A percentile compares a stretch with the other conserved stretches of the same genome.
These are phyloP conservation scores for Podospora pseudoanserina DNA, from an alignment of 495 filamentous ascomycete species.

Conservation along the genomic window DNA sequence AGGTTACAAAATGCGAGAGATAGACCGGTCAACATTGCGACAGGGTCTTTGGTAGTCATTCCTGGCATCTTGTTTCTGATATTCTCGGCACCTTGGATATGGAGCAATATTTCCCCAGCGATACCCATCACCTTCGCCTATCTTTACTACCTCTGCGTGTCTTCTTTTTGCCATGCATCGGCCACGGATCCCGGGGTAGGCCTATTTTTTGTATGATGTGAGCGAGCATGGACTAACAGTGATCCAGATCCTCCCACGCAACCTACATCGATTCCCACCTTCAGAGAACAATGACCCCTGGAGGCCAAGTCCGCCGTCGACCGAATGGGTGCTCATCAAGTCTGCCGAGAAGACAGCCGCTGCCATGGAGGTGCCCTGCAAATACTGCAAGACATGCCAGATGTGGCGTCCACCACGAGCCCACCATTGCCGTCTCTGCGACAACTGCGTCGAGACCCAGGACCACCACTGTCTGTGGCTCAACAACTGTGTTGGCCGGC, in stretches of 20 bases:
- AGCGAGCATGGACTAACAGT: constrained; percentile 19
- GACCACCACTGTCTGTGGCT: constrained; percentile 99
- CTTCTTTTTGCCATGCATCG: constrained; percentile 90
- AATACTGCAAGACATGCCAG: constrained; percentile 94
- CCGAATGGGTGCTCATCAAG: constrained; percentile 86
- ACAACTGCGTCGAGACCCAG: constrained; percentile 95
- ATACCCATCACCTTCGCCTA: constrained; percentile 91
- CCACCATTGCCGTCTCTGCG: constrained; percentile 94
- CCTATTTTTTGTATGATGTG: constrained; percentile 17
- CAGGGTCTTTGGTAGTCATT: constrained; percentile 70
- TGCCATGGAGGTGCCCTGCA: constrained; percentile 94
- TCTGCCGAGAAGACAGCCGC: constrained; percentile 66
- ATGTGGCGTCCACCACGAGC: constrained; percentile 94
- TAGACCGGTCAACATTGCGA: constrained; percentile 87
- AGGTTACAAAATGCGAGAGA: constrained; percentile 83
- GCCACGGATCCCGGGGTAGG: constrained; percentile 87
- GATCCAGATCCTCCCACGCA: constrained; percentile 74
- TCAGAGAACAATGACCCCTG: constrained; percentile 69
- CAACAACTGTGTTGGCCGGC: constrained; percentile 95
- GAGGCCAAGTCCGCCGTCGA: constrained; percentile 74
- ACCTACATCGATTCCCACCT: constrained; percentile 59
- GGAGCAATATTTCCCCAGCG: constrained; percentile 85
- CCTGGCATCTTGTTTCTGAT: constrained; percentile 78
- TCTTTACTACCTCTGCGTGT: constrained; percentile 81
- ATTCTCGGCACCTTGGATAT: constrained; percentile 86